phyloP scores from a whole-genome alignment of 805 yeast species.

The Hanseniaspora clermontiae region DNA sequence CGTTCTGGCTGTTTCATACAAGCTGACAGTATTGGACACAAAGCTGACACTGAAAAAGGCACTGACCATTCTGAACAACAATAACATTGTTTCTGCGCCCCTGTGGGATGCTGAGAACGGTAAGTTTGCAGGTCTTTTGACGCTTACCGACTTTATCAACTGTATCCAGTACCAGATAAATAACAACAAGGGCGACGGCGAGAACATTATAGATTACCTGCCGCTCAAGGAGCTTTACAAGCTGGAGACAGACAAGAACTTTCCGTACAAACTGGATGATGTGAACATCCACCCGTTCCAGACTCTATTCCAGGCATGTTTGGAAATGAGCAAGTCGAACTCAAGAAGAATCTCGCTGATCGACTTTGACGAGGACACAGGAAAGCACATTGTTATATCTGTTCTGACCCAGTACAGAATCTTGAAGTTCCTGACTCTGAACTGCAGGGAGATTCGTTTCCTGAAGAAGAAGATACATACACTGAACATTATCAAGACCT shows the following conservation, averaged over 20 bases:
- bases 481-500: conserved; percentile 47
- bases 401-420: conserved; percentile 95
- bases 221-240: conserved; percentile 76
- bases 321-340: conserved; percentile 72
- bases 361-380: conserved; percentile 84
- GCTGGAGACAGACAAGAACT: conserved; percentile 79
- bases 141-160: conserved; percentile 84
- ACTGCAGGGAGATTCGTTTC: conserved; percentile 87
- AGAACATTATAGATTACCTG: conserved; percentile 73
- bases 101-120: conserved; percentile 86
- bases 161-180: conserved; percentile 90
- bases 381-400: conserved; percentile 85
- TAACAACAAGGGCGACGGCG: conserved; percentile 54
- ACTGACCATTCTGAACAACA: conserved; percentile 76
- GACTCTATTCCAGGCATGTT: conserved; percentile 83
- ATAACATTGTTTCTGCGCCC: conserved; percentile 92
- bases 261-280: conserved; percentile 63
- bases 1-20: conserved; percentile 87
- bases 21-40: conserved; percentile 87
- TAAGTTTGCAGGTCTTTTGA: conserved; percentile 84
- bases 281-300: conserved; percentile 82
- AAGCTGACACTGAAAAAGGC: conserved; percentile 81
- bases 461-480: conserved; percentile 63
- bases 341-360: conserved; percentile 90
- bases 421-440: conserved; percentile 84